Percentiles rank a stretch among this genome's conserved stretches.
phyloP scores from a whole-genome alignment of 164 flowering plant genomes.

The Aristolochia fimbriata region DNA sequence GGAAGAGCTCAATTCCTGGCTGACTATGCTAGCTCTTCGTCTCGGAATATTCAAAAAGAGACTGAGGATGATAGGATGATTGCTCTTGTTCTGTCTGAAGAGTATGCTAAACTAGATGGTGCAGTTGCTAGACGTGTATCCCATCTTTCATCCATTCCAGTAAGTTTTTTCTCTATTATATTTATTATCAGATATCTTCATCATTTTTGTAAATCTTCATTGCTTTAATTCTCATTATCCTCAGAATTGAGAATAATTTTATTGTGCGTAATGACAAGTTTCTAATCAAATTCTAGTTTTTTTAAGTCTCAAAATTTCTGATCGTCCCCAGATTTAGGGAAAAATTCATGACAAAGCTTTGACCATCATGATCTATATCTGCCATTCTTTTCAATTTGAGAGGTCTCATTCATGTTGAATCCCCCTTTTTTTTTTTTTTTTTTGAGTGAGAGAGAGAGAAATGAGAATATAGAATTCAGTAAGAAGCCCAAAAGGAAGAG shows the following conservation, averaged over 20 bases:
- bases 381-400: too few species aligned
- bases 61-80: constrained; percentile 82
- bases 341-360: too few species aligned
- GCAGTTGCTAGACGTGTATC: constrained; percentile 57
- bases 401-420: too few species aligned
- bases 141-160: constrained; percentile 62
- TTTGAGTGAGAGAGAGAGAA: too few species aligned
- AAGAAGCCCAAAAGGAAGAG: too few species aligned
- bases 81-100: constrained; percentile 67
- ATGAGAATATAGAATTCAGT: too few species aligned
- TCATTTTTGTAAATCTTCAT: neutral
- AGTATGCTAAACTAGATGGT: constrained; percentile 69
- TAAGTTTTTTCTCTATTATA: constrained; percentile 19
- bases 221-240: neutral
- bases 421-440: too few species aligned
- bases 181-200: neutral
- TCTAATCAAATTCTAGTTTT: neutral
- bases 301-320: too few species aligned
- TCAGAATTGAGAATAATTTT: neutral
- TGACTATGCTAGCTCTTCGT: constrained; percentile 54
- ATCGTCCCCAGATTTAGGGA: too few species aligned
- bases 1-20: constrained; percentile 25
- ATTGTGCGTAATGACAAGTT: neutral
- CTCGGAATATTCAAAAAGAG: constrained; percentile 47
- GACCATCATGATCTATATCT: too few species aligned